phyloP scores from a whole-genome alignment of 345 rosid genomes.

The rapeseed (Brassica napus) region DNA sequence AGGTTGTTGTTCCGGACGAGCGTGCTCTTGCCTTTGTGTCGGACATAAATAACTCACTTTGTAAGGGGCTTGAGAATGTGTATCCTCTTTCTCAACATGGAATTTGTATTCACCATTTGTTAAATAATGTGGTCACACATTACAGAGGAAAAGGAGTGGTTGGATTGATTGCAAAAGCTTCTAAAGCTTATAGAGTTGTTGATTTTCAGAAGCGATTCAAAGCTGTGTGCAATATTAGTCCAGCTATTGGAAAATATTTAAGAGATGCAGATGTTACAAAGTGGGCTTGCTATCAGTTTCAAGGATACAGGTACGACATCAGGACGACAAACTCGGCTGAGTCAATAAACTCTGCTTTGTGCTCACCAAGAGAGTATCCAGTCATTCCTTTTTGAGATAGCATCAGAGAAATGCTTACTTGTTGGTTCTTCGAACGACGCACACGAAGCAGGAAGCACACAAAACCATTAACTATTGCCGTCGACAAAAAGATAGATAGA shows the following conservation, averaged over 20 bases:
- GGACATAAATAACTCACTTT: background rate
- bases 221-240: background rate
- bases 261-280: background rate
- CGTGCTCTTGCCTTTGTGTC: background rate
- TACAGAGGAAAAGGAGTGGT: background rate
- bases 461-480: too few species aligned
- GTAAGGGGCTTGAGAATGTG: background rate
- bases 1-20: background rate
- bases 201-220: background rate
- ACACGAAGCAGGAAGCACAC: too few species aligned
- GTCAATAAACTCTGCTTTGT: background rate
- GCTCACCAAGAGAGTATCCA: background rate
- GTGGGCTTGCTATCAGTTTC: background rate
- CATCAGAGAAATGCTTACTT: too few species aligned
- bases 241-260: background rate
- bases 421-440: too few species aligned
- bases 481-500: too few species aligned
- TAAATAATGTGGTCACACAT: background rate
- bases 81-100: background rate
- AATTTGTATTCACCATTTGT: background rate
- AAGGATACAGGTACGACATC: background rate
- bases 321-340: background rate
- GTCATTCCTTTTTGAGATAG: background rate
- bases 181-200: background rate
- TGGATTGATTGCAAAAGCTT: background rate